Percentiles rank a stretch among this genome's conserved stretches.
Evolutionary conservation across 768 basidiomycete genomes (phyloP).

Genomic region (Leccinum aurantiacum): DNA sequence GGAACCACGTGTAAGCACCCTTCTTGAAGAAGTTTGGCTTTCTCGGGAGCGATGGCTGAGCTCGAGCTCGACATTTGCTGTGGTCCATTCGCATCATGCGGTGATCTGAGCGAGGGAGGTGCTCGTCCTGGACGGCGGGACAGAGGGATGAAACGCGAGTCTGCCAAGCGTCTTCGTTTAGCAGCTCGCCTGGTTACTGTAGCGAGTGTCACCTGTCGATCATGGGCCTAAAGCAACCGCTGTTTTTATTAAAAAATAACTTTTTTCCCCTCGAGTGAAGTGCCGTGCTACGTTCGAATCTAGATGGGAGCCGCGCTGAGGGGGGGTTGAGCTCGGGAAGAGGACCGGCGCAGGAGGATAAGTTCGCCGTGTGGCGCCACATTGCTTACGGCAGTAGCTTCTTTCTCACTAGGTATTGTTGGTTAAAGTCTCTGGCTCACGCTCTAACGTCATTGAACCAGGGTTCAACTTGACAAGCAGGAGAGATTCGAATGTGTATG

Average conservation of each 20-base stretch:
- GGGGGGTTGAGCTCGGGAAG: neutral
- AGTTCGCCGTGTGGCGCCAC: constrained; percentile 23
- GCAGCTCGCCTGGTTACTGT: constrained; percentile 1
- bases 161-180: constrained; percentile 9
- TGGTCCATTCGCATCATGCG: neutral
- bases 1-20: constrained; percentile 5
- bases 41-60: neutral
- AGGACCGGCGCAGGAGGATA: neutral
- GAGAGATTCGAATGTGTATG: neutral
- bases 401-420: constrained; percentile 3
- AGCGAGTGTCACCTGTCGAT: constrained; percentile 8
- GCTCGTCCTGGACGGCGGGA: constrained; percentile 5
- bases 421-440: constrained; percentile 10
- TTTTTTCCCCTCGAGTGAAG: neutral
- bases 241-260: neutral
- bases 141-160: neutral
- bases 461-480: neutral
- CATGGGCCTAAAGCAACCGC: constrained; percentile 4
- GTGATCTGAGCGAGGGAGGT: neutral
- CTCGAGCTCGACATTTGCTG: neutral
- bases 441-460: constrained; percentile 20
- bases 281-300: neutral
- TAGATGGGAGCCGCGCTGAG: neutral
- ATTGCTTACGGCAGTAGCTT: constrained; percentile 17
- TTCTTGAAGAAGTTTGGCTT: neutral